phyloP scores from a whole-genome alignment of 2,329 filamentous ascomycete species.

The Diaporthe vaccinii region DNA sequence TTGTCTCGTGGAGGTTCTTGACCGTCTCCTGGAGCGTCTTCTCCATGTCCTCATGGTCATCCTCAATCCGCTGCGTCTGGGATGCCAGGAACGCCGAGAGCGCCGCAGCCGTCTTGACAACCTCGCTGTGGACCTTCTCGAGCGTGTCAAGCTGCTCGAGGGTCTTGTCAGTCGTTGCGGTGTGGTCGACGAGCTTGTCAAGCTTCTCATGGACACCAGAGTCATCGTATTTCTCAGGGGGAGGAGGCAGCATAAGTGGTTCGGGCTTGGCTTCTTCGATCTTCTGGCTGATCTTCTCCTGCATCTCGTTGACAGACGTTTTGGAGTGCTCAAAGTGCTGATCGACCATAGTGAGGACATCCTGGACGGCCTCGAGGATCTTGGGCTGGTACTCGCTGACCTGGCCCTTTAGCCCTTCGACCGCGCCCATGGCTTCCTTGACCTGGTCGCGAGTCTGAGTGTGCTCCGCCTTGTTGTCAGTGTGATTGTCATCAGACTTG shows the following conservation, averaged over 20 bases:
- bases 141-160: conserved; percentile 84
- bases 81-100: conserved; percentile 84
- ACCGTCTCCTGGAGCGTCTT: conserved; percentile 86
- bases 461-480: conserved; percentile 83
- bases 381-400: conserved; percentile 89
- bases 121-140: conserved; percentile 89
- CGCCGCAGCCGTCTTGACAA: conserved; percentile 85
- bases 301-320: conserved; percentile 67
- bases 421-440: conserved; percentile 77
- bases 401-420: conserved; percentile 83
- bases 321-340: conserved; percentile 93
- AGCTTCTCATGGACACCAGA: conserved; percentile 47
- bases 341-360: conserved; percentile 85
- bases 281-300: conserved; percentile 70
- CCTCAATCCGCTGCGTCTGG: conserved; percentile 80
- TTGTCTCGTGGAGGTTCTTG: conserved; percentile 83
- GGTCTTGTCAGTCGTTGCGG: conserved; percentile 75
- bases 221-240: conserved; percentile 69
- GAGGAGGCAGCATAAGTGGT: conserved; percentile 69
- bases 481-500: conserved; percentile 81
- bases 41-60: conserved; percentile 84
- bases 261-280: conserved; percentile 73
- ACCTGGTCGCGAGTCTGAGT: conserved; percentile 86
- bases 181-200: conserved; percentile 72
- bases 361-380: conserved; percentile 86